These are phyloP conservation scores for Fusarium palustre DNA, from an alignment of 2,329 filamentous ascomycete genomes.

Conservation along the genomic window DNA sequence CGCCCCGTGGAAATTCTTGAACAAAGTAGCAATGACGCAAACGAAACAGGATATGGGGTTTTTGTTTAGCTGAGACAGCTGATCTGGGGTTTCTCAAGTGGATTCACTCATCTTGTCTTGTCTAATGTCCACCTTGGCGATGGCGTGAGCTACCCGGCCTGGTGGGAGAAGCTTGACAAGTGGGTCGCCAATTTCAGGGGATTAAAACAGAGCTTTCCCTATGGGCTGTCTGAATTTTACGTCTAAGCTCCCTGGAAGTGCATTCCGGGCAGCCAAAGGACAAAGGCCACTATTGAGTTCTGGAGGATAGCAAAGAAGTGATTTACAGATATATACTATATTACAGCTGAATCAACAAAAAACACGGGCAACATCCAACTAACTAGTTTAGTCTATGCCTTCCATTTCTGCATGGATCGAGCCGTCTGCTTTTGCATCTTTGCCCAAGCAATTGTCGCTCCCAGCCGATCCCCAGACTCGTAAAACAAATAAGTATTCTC, in stretches of 20 bases:
- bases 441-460: slow-evolving; percentile 16
- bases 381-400: too few relatives aligned
- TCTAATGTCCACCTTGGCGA: neutral
- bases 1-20: neutral
- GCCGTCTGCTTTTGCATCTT: slow-evolving; percentile 9
- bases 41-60: neutral
- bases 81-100: neutral
- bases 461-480: slow-evolving; percentile 10
- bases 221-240: neutral
- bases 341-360: accelerated
- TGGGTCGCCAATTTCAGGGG: neutral
- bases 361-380: accelerated
- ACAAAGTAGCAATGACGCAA: slow-evolving; percentile 5
- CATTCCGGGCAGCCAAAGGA: accelerated
- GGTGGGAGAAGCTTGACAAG: neutral
- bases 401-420: neutral
- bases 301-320: accelerated
- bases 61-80: neutral
- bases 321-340: neutral
- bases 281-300: neutral
- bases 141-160: neutral
- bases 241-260: neutral
- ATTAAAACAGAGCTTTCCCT: neutral
- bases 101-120: neutral
- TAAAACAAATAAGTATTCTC: slow-evolving; percentile 25